These are phyloP conservation scores for Leishmania guyanensis DNA, from an alignment of 208 protist genomes.

Conservation along the genomic window DNA sequence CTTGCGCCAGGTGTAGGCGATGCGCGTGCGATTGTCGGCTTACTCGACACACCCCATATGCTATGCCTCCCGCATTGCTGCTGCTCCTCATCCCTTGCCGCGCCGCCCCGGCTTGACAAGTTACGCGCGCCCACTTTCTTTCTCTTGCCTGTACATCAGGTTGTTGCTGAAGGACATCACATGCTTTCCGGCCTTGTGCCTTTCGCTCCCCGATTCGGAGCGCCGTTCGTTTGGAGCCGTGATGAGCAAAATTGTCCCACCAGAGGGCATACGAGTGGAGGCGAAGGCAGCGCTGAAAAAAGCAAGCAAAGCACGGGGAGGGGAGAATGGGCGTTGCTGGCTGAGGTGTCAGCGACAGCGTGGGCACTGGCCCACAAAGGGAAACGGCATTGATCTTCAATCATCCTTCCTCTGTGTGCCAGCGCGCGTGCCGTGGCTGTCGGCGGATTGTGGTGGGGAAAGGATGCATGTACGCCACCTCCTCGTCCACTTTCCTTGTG, in stretches of 20 bases:
- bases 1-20: background rate
- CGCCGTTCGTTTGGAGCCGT: background rate
- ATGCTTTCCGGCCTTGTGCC: background rate
- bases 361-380: background rate
- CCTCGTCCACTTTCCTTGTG: background rate
- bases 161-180: background rate
- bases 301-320: background rate
- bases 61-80: background rate
- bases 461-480: background rate
- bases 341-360: background rate
- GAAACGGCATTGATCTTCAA: conserved; percentile 4
- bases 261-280: background rate
- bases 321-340: background rate
- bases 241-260: background rate
- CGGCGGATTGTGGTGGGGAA: background rate
- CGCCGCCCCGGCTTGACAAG: background rate
- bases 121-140: background rate
- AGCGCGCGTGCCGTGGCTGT: background rate
- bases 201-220: background rate
- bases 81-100: background rate
- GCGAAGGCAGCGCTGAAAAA: background rate
- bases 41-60: background rate
- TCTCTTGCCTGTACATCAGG: background rate
- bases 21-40: background rate
- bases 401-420: conserved; percentile 3